Evolutionary conservation across 805 yeast species (phyloP), one percentile per base, ranked within the genome.

Genomic region (Clavispora fructus): DNA sequence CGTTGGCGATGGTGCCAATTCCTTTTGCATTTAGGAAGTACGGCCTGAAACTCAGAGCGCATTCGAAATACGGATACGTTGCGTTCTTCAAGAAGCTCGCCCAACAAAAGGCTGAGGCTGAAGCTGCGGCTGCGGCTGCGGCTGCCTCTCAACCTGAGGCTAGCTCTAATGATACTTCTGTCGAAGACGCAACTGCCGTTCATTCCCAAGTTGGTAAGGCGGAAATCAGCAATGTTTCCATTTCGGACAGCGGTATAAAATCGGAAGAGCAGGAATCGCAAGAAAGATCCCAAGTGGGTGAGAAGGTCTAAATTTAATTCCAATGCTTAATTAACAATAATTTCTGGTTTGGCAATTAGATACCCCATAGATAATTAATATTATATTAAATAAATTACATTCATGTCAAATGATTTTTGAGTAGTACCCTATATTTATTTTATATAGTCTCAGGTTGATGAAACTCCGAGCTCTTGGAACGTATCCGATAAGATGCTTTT

Each of bases 1-100:
- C 88, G 8, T 63, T 89, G 29, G 85, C 81, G 0, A 69, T 85
- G 80, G 69, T 82, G 17, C 91, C 92, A 12, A 83, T 84, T 42
- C 92, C 92, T 11, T 85, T 87, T 80, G 59, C 80, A 9, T 83
- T 85, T 59, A 78, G 72, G 46, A 69, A 62, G 32, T 79, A 73
- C 64, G 94, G 92, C 23, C 72, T 79, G 9, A 47, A 44, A 23
- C 62, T 87, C 47, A 80, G 95, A 72, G 56, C 59, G 5, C 41
- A 55, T 38, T 82, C 89, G 3, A 74, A 71, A 52, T 85, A 71
- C 55, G 86, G 89, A 35, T 82, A 75, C 59, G 74, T 73, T 45
- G 83, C 85, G 0, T 47, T 45, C 51, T 49, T 60, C 49, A 60
- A 47, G 46, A 32, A 50, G 19, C 35, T 54, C 43, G 65, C 63